phyloP scores from a whole-genome alignment of 1,139 yeast genomes.

The Geotrichum armillariae region DNA sequence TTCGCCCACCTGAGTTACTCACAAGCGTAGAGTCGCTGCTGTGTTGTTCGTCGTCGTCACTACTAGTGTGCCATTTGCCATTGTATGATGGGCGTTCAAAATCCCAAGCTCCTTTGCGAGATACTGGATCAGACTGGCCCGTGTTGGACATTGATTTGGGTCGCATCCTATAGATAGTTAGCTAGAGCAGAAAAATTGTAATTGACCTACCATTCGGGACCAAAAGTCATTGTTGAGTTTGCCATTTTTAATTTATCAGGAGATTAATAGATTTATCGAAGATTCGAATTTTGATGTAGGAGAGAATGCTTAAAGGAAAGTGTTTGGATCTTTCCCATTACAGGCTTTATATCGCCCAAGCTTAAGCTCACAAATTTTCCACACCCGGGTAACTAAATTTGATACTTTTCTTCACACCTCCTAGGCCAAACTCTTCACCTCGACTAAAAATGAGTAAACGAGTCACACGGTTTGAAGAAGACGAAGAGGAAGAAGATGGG shows the following conservation, averaged over 20 bases:
- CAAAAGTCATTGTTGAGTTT: conserved; percentile 30
- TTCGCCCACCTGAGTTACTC: conserved; percentile 31
- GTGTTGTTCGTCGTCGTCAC: neutral
- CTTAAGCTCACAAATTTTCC: too few species aligned
- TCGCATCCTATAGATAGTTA: conserved; percentile 22
- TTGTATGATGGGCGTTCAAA: neutral
- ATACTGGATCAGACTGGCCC: neutral
- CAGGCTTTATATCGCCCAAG: too few species aligned
- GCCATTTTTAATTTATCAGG: conserved; percentile 27
- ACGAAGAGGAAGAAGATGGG: conserved; percentile 20
- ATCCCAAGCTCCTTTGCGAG: neutral
- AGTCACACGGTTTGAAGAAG: conserved; percentile 7
- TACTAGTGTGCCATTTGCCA: neutral
- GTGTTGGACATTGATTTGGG: conserved; percentile 17
- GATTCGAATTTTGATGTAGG: too few species aligned
- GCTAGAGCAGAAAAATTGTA: too few species aligned
- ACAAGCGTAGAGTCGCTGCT: conserved; percentile 6
- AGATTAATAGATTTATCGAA: too few species aligned
- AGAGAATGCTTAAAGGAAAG: too few species aligned
- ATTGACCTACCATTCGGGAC: conserved; percentile 28
- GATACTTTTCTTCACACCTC: too few species aligned
- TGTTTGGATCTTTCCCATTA: too few species aligned
- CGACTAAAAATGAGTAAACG: conserved; percentile 15
- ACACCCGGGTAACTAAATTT: neutral
- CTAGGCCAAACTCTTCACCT: too few species aligned